These are phyloP conservation scores for Escovopsis weberi DNA, from an alignment of 2,329 filamentous ascomycete genomes.

Conservation along the genomic window DNA sequence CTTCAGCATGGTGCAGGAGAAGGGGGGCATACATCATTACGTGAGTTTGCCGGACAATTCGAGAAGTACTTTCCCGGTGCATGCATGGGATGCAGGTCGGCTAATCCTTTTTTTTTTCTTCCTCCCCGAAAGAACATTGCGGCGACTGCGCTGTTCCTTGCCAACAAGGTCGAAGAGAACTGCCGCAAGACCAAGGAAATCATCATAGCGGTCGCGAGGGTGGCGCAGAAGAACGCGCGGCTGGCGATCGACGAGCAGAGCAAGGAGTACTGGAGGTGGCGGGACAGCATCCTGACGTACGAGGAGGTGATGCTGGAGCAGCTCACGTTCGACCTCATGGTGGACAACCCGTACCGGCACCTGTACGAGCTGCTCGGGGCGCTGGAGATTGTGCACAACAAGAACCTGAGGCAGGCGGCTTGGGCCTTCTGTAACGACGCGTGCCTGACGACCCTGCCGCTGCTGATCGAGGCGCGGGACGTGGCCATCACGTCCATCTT, in stretches of 20 bases:
- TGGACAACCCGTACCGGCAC: constrained; percentile 75
- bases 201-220: constrained; percentile 83
- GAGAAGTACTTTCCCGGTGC: too few relatives aligned
- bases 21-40: constrained; percentile 75
- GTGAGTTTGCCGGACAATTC: constrained; percentile 34
- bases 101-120: too few relatives aligned
- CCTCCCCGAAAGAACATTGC: constrained; percentile 50
- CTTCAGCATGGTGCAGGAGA: constrained; percentile 61
- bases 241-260: constrained; percentile 90
- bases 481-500: constrained; percentile 80
- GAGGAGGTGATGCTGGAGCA: constrained; percentile 87
- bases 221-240: constrained; percentile 86
- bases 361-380: constrained; percentile 69
- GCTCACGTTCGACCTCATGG: constrained; percentile 83
- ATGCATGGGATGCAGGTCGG: neutral
- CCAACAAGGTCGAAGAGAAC: constrained; percentile 95
- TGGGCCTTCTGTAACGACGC: constrained; percentile 95
- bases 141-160: constrained; percentile 80
- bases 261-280: constrained; percentile 97
- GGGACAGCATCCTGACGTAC: constrained; percentile 81
- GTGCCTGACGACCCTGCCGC: constrained; percentile 67
- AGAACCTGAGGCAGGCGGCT: constrained; percentile 65
- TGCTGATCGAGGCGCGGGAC: constrained; percentile 64
- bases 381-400: constrained; percentile 63
- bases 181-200: constrained; percentile 91